These are phyloP conservation scores for Populus tomentosa DNA, from an alignment of 441 rosid species.

Conservation along the genomic window DNA sequence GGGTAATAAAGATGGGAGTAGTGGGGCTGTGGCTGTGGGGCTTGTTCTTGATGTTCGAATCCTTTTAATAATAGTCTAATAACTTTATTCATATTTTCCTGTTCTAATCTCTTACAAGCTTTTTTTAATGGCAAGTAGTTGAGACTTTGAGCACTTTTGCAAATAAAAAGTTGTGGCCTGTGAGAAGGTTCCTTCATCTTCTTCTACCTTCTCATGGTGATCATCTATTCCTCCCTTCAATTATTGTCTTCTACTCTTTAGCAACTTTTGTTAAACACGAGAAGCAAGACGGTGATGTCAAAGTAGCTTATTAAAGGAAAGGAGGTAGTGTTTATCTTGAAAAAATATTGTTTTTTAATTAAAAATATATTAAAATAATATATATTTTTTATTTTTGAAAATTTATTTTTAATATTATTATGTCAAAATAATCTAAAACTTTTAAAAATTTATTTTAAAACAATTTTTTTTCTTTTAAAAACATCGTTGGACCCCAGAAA, in stretches of 20 bases:
- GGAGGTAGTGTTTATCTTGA: no score
- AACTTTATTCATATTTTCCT: background rate
- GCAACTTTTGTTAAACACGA: conserved; percentile 1
- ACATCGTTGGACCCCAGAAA: rapidly evolving
- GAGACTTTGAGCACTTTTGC: background rate
- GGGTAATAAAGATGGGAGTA: background rate
- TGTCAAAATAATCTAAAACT: no score
- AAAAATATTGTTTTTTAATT: no score
- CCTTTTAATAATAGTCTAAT: background rate
- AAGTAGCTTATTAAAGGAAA: background rate
- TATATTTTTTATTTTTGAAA: no score
- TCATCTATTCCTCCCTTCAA: background rate
- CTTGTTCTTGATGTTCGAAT: conserved; percentile 4
- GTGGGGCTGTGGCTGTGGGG: background rate
- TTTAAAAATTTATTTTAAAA: no score
- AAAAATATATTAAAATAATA: no score
- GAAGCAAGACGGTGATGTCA: background rate
- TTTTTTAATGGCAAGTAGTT: background rate
- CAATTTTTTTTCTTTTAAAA: no score
- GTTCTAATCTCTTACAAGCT: background rate
- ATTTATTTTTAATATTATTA: no score
- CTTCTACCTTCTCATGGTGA: background rate
- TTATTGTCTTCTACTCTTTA: conserved; percentile 8
- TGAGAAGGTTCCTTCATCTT: conserved; percentile 13
- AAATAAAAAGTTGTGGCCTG: background rate